Percentiles rank a stretch among this genome's conserved stretches.
Conservation (phyloP, 768 basidiomycete genomes). For the Hypsizygus marmoreus region DNA sequence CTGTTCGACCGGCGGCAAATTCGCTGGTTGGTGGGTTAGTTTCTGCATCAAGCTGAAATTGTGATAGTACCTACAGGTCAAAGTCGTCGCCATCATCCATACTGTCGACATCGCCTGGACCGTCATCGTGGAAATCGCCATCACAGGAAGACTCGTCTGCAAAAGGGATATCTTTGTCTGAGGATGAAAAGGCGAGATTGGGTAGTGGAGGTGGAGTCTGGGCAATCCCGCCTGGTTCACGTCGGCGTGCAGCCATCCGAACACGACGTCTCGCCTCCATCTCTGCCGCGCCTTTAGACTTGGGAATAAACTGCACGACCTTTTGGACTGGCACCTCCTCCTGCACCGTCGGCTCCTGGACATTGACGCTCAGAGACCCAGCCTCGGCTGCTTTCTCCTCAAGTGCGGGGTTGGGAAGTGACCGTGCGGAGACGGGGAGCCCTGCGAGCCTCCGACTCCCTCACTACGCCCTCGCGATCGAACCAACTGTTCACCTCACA, state of each 20-base stretch:
- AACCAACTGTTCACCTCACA: conserved; percentile 44
- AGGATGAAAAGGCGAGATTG: conserved; percentile 55
- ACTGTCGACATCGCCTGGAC: conserved; percentile 44
- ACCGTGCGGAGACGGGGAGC: no score
- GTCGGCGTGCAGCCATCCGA: conserved; percentile 68
- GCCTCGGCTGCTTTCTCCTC: conserved; percentile 16
- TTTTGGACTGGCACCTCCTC: conserved; percentile 51
- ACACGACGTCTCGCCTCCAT: conserved; percentile 75
- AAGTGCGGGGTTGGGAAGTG: no score
- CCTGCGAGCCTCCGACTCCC: no score
- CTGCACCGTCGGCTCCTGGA: conserved; percentile 40
- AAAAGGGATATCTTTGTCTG: conserved; percentile 47
- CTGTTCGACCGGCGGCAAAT: conserved; percentile 64
- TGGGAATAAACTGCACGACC: conserved; percentile 67
- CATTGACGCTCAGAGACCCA: conserved; percentile 37
- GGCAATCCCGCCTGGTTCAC: conserved; percentile 38
- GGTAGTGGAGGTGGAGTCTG: conserved; percentile 36
- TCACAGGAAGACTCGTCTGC: conserved; percentile 51
- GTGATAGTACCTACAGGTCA: conserved; percentile 61
- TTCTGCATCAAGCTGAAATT: not conserved
- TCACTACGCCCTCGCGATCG: no score
- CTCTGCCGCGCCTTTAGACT: conserved; percentile 82
- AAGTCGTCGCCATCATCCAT: conserved; percentile 75
- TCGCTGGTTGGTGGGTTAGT: conserved; percentile 50
- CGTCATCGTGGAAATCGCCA: conserved; percentile 53